Evolutionary conservation across 306 rosid genomes (phyloP).

Genomic region (Vigna reflexopilosa): DNA sequence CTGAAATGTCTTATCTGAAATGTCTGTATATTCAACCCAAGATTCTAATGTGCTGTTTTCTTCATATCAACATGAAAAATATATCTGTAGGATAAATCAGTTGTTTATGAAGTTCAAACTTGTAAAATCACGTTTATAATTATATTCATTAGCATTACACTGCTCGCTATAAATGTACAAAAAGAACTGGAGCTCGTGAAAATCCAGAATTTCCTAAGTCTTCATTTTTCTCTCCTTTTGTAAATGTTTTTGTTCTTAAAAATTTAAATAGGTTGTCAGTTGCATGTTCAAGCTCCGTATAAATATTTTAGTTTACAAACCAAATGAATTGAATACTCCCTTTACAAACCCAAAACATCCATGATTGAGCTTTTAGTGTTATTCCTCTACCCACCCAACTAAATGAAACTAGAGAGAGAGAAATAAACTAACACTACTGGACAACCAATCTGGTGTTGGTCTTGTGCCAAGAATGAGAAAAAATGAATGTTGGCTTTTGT

Average conservation of each 20-base stretch:
- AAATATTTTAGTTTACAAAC: neutral
- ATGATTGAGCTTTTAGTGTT: neutral
- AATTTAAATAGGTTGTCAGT: constrained; percentile 8
- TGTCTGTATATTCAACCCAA: neutral
- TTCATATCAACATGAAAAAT: neutral
- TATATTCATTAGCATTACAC: neutral
- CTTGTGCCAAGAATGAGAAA: constrained; percentile 24
- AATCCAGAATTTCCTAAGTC: neutral
- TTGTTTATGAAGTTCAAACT: neutral
- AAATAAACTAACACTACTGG: neutral
- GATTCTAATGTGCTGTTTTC: neutral
- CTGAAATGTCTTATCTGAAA: no score
- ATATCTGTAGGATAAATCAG: neutral
- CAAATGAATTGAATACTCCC: neutral
- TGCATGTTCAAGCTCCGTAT: neutral
- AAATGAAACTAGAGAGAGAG: neutral
- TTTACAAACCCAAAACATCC: constrained; percentile 24
- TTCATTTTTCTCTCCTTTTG: neutral
- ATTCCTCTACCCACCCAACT: neutral
- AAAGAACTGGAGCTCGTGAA: neutral
- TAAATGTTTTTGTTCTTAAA: neutral
- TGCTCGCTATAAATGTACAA: neutral
- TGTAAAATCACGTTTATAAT: neutral
- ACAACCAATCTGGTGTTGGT: constrained; percentile 15
- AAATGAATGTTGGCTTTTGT: constrained; percentile 20